These are phyloP conservation scores for Inga leiocalycina DNA, from an alignment of 306 rosid genomes.

Conservation along the genomic window DNA sequence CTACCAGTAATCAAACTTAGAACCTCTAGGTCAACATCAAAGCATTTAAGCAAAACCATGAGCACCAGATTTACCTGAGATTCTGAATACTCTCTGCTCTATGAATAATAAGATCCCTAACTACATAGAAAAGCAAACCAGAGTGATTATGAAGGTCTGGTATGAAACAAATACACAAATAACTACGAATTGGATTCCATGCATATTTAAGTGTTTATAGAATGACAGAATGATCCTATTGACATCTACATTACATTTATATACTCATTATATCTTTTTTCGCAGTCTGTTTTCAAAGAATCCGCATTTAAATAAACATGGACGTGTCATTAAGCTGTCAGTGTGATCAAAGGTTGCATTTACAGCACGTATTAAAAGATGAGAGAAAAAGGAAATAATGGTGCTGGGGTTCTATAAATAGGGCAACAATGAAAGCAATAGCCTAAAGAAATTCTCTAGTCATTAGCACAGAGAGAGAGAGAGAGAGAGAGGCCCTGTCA, in stretches of 20 bases:
- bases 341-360: conserved; percentile 9
- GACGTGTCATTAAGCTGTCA: not conserved
- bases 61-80: not conserved
- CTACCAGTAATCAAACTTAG: not conserved
- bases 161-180: not conserved
- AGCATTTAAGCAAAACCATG: not conserved
- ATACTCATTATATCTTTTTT: not conserved
- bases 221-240: not conserved
- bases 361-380: conserved; percentile 28
- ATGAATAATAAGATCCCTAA: conserved; percentile 9
- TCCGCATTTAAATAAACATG: not conserved
- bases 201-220: not conserved
- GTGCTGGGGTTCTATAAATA: not conserved
- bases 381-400: not conserved
- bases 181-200: not conserved
- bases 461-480: not conserved
- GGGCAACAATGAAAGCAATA: conserved; percentile 34
- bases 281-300: not conserved
- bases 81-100: conserved; percentile 2
- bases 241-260: not conserved
- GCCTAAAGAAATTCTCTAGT: conserved; percentile 28
- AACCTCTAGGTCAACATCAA: not conserved
- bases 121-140: not conserved
- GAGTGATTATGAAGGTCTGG: conserved; percentile 8
- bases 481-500: not conserved